Base-by-base conservation (phyloP, 768 basidiomycete genomes). In the Cubamyces lactineus region DNA sequence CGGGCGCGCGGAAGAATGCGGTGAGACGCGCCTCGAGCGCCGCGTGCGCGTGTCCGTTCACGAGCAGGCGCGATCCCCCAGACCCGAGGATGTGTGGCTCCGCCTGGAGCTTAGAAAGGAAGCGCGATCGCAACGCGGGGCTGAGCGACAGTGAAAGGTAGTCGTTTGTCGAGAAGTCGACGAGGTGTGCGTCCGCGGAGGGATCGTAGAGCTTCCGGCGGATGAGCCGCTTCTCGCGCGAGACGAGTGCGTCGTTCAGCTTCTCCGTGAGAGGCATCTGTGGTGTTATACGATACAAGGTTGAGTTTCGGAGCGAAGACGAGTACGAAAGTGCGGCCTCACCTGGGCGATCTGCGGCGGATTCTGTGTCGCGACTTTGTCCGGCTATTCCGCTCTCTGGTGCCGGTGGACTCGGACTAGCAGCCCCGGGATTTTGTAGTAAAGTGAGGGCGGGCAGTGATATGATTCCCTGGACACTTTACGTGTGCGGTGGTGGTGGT, bases 111-210 rank as follows among this genome's bases (percentile, higher is more conserved):
- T 83, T 81, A 2, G 67, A 34, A 38, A 96, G 80, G 69, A 94
- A 89, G 9, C 74, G 77, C 0, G 72, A 55, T 28, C 88, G 87
- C 13, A 95, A 80, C 19, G 66, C 63, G 1, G 79, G 67, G 2
- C 87, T 91, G 19, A 77, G 73, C 1, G 94, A 79, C 24, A 97
- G 81, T 0, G 93, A 94, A 55, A 97, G 88, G 75, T 96, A 97
- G 74, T 97, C 94, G 74, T 96, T 97, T 2, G 93, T 91, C n/a
- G 82, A 89, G 73, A 94, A 93, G 70, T 94, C 91, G 55, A 82
- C 75, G 23, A 73, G 67, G 5, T 77, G 73, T 6, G 76, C 73
- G 38, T 81, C 72, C 19, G 81, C 74, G 45, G 74, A 72, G 0
- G 82, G 81, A 59, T 84, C 78, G 5, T 91, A 89, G 1, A 94